Percentiles rank a stretch among this genome's conserved stretches.
phyloP scores from a whole-genome alignment of 2,329 filamentous ascomycete genomes.

The Erysiphe pulchra region DNA sequence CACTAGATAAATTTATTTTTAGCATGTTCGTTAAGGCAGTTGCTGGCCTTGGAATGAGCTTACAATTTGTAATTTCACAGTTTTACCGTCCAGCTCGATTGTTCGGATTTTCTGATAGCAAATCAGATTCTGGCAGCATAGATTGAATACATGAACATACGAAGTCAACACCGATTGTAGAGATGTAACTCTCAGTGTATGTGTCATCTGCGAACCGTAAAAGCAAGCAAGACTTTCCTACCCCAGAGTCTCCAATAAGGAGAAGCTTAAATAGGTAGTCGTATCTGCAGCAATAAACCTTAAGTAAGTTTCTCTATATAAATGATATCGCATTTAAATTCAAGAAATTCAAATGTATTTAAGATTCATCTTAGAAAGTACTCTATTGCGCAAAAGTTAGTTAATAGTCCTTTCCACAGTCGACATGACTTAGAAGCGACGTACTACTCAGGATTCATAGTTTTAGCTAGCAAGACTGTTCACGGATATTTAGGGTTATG shows the following conservation, averaged over 20 bases:
- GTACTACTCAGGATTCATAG: constrained; percentile 84
- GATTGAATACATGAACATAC: constrained; percentile 25
- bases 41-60: constrained; percentile 16
- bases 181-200: constrained; percentile 99
- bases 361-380: background rate
- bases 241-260: constrained; percentile 99
- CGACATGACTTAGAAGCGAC: constrained; percentile 15
- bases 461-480: no score
- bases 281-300: constrained; percentile 40
- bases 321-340: no score
- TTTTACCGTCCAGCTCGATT: constrained; percentile 98
- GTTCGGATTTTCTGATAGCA: constrained; percentile 85
- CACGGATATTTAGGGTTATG: no score
- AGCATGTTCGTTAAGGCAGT: constrained; percentile 3
- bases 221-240: constrained; percentile 97
- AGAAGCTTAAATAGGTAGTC: constrained; percentile 99
- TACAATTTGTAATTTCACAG: constrained; percentile 98
- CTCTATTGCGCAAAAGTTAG: constrained; percentile 1
- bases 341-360: no score
- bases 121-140: constrained; percentile 11
- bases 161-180: constrained; percentile 97
- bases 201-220: constrained; percentile 96
- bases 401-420: background rate
- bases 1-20: constrained; percentile 31
- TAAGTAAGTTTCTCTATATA: no score